phyloP scores from a whole-genome alignment of 768 basidiomycete genomes.

The Kwoniella sp. region DNA sequence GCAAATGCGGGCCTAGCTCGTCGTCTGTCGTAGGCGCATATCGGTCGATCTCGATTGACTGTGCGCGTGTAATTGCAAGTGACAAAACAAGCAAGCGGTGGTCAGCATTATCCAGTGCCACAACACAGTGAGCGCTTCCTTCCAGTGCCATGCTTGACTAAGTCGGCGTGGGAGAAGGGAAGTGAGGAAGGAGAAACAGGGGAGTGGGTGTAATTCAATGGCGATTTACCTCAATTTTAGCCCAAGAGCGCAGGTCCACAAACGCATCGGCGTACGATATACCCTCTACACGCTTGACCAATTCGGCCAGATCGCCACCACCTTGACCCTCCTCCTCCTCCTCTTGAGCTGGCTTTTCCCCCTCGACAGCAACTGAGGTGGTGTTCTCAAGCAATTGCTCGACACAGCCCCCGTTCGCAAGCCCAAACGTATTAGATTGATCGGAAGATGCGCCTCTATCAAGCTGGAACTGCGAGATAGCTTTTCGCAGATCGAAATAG shows the following conservation, averaged over 20 bases:
- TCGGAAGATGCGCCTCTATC: conserved; percentile 20
- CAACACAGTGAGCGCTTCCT: no score
- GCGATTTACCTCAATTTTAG: conserved; percentile 60
- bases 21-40: conserved; percentile 51
- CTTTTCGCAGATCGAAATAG: conserved; percentile 66
- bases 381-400: no score
- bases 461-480: conserved; percentile 68
- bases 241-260: conserved; percentile 57
- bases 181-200: no score
- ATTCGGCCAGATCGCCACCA: conserved; percentile 19
- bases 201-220: no score
- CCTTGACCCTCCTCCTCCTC: background rate
- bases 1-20: conserved; percentile 30
- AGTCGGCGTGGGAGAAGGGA: no score
- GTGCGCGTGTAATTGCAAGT: background rate
- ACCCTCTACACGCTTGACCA: conserved; percentile 24
- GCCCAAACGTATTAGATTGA: no score
- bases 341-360: no score
- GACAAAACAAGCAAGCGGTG: no score
- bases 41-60: conserved; percentile 52
- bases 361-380: no score
- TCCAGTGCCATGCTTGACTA: no score
- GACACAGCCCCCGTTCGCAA: no score
- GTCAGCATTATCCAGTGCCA: no score
- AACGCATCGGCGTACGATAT: conserved; percentile 65